Evolutionary conservation across 352 stramenopile genomes (phyloP), one percentile per base, ranked within the genome.

Genomic region (Phytophthora pisi): DNA sequence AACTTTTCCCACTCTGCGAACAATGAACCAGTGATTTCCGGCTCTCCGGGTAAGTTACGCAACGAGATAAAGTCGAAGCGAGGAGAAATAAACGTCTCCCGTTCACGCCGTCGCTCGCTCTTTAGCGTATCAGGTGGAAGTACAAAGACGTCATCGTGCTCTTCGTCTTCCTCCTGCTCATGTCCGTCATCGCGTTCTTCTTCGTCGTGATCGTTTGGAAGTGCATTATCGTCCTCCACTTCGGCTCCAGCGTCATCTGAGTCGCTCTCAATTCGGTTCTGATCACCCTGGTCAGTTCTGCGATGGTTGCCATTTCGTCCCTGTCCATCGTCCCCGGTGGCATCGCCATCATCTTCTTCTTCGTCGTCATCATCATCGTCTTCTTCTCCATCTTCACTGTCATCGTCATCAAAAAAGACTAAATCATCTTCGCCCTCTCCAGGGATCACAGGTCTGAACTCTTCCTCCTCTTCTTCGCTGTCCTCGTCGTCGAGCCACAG

Each of bases 51-150:
- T 18, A 57, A 26, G 26, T 18, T n/a, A 0, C 15, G 24, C 43
- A 61, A 18, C 9, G 53, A 57, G 24, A 63, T 47, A 28, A 68
- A 68, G 7, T 68, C 61, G 9, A 68, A 68, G 34, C 34, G 61
- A 11, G 45, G 61, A 11, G n/a, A 28, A 18, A 68, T 26, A 10
- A 58, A 61, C 1, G 34, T 56, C 24, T 68, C 34, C 5, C 31
- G n/a, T 36, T 57, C 36, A 11, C 16, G 23, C 9, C 34, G 31
- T 3, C 26, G 61, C 9, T 63, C 61, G 15, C 16, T 34, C n/a
- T 66, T 53, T 16, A 31, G 8, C 18, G 34, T 42, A 24, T 68
- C 45, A 53, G 34, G 45, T 23, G 53, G 43, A 10, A 63, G 45
- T 30, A 68, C 46, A 24, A 68, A 15, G 11, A 63, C 45, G 36